These are phyloP conservation scores for Leptographium wingfieldii DNA, from an alignment of 2,329 filamentous ascomycete genomes.

Conservation along the genomic window DNA sequence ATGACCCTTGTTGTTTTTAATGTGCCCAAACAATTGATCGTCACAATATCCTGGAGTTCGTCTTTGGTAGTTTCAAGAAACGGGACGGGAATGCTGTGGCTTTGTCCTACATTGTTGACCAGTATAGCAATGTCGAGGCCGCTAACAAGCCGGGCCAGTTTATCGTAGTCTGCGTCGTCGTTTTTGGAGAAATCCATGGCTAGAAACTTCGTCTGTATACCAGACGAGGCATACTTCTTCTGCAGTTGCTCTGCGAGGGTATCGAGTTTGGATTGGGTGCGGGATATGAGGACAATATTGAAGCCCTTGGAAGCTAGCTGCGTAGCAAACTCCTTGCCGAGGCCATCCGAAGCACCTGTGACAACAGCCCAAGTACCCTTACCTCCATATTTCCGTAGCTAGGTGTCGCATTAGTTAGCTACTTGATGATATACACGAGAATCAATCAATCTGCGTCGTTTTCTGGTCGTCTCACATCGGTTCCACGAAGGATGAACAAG, in stretches of 20 bases:
- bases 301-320: conserved; percentile 86
- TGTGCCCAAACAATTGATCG: conserved; percentile 88
- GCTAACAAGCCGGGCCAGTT: conserved; percentile 53
- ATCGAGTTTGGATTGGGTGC: conserved; percentile 85
- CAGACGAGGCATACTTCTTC: conserved; percentile 47
- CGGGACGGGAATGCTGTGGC: conserved; percentile 81
- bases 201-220: conserved; percentile 60
- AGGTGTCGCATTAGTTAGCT: background rate
- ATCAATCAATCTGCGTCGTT: background rate
- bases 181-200: conserved; percentile 88
- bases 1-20: conserved; percentile 78
- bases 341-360: conserved; percentile 89
- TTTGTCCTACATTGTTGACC: conserved; percentile 94
- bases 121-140: conserved; percentile 74
- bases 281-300: conserved; percentile 89
- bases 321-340: conserved; percentile 89
- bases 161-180: conserved; percentile 65
- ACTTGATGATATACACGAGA: too few relatives aligned
- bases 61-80: conserved; percentile 68
- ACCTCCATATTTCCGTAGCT: conserved; percentile 84
- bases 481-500: conserved; percentile 54
- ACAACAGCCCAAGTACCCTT: conserved; percentile 90
- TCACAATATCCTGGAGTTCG: conserved; percentile 83
- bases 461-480: conserved; percentile 35
- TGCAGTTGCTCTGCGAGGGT: conserved; percentile 64